Evolutionary conservation across 1,139 yeast genomes (phyloP).

Genomic region (Spathaspora sp.): DNA sequence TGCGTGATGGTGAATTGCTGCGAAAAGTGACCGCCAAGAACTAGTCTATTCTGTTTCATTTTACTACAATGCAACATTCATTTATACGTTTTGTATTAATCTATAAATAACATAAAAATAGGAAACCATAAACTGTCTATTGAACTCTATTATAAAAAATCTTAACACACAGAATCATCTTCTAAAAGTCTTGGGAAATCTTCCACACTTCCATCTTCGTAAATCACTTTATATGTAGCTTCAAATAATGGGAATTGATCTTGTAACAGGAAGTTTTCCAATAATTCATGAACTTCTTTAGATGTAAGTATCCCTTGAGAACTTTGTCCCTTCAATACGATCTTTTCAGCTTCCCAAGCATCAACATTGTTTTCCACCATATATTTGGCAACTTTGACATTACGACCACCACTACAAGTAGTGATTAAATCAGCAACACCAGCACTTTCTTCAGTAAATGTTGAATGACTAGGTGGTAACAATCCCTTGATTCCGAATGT

Average conservation of each 20-base stretch:
- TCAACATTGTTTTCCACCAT: conserved; percentile 70
- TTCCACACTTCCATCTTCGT: conserved; percentile 65
- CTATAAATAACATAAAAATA: not conserved
- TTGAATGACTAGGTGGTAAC: conserved; percentile 70
- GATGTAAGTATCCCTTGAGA: conserved; percentile 93
- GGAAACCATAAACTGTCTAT: not conserved
- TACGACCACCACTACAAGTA: conserved; percentile 95
- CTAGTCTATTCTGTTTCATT: not conserved
- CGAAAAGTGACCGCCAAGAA: not conserved
- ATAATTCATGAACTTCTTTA: conserved; percentile 84
- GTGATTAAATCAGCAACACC: conserved; percentile 98
- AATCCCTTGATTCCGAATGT: conserved; percentile 70
- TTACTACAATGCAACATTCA: not conserved
- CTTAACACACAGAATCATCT: conserved; percentile 9
- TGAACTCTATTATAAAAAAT: too few relatives aligned
- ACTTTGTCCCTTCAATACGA: conserved; percentile 84
- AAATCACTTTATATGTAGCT: conserved; percentile 80
- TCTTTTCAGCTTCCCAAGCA: conserved; percentile 80
- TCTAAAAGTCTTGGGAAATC: conserved; percentile 64
- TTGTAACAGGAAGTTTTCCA: conserved; percentile 56
- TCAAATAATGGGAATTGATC: conserved; percentile 85
- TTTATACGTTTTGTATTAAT: not conserved
- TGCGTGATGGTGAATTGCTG: not conserved
- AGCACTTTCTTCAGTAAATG: conserved; percentile 88
- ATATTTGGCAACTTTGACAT: conserved; percentile 81